Evolutionary conservation across 2,329 filamentous ascomycete genomes (phyloP).

Genomic region (Dactylellina sp.): DNA sequence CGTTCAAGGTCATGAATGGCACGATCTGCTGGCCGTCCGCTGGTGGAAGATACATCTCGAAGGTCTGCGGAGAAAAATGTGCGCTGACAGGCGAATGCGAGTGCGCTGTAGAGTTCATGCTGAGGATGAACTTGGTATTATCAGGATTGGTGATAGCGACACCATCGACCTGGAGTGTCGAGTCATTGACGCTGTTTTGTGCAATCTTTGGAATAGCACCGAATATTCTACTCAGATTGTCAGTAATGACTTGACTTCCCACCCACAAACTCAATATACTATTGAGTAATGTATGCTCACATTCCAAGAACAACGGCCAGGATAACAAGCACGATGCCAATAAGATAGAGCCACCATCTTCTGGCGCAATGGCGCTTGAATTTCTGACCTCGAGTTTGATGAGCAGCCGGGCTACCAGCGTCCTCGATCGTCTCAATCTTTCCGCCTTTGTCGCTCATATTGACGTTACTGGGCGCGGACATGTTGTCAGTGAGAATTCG

Average conservation of each 20-base stretch:
- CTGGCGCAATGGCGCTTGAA: slow-evolving; percentile 68
- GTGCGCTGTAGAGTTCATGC: slow-evolving; percentile 70
- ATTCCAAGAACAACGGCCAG: slow-evolving; percentile 71
- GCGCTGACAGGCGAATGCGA: slow-evolving; percentile 67
- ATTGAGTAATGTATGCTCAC: slow-evolving; percentile 66
- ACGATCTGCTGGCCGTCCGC: slow-evolving; percentile 63
- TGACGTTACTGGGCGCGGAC: slow-evolving; percentile 16
- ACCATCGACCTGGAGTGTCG: slow-evolving; percentile 68
- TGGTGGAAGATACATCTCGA: slow-evolving; percentile 70
- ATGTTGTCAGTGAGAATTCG: slow-evolving; percentile 9
- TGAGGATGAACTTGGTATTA: slow-evolving; percentile 66
- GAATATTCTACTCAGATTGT: slow-evolving; percentile 66
- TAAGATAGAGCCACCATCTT: slow-evolving; percentile 74
- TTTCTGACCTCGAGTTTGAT: slow-evolving; percentile 60
- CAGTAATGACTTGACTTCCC: neutral
- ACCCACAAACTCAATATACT: too few species aligned
- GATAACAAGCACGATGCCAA: slow-evolving; percentile 67
- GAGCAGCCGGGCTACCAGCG: slow-evolving; percentile 23
- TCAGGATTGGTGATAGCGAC: slow-evolving; percentile 68
- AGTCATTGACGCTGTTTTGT: slow-evolving; percentile 70
- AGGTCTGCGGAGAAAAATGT: slow-evolving; percentile 61
- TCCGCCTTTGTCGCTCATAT: slow-evolving; percentile 47
- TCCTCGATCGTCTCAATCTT: slow-evolving; percentile 54
- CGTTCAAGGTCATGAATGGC: slow-evolving; percentile 68
- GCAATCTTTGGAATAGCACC: slow-evolving; percentile 71